A percentile compares a stretch with the other conserved stretches of the same genome.
Evolutionary conservation across 805 yeast genomes (phyloP).

Genomic region (Ogataea glucozyma): DNA sequence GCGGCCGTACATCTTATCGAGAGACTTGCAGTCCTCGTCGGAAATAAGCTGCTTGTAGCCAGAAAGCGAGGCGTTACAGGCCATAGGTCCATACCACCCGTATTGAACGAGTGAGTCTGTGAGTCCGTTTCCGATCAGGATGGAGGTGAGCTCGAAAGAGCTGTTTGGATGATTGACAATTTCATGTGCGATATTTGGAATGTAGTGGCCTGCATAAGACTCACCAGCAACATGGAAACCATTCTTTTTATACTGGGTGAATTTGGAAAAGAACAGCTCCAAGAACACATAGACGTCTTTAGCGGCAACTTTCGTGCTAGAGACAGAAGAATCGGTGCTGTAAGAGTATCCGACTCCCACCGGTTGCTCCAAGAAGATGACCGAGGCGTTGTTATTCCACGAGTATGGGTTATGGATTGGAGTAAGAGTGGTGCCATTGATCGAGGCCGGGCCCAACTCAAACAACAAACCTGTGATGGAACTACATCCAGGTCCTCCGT

Average conservation of each 20-base stretch:
- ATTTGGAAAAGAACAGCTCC: slow-evolving; percentile 75
- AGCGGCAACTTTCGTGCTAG: slow-evolving; percentile 79
- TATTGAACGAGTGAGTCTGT: slow-evolving; percentile 84
- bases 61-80: slow-evolving; percentile 76
- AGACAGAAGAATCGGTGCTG: slow-evolving; percentile 46
- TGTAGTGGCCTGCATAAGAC: slow-evolving; percentile 91
- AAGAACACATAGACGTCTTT: slow-evolving; percentile 78
- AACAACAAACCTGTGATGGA: slow-evolving; percentile 84
- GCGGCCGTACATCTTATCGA: slow-evolving; percentile 70
- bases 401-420: slow-evolving; percentile 74
- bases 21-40: slow-evolving; percentile 75
- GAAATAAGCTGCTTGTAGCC: slow-evolving; percentile 73
- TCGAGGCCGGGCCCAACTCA: slow-evolving; percentile 81
- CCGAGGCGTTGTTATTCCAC: slow-evolving; percentile 85
- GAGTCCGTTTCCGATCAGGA: slow-evolving; percentile 87
- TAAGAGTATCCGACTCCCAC: slow-evolving; percentile 81
- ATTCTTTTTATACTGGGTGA: slow-evolving; percentile 52
- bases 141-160: slow-evolving; percentile 66
- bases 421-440: slow-evolving; percentile 53
- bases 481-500: slow-evolving; percentile 96
- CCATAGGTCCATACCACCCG: slow-evolving; percentile 85
- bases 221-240: slow-evolving; percentile 91
- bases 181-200: slow-evolving; percentile 85
- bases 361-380: slow-evolving; percentile 86
- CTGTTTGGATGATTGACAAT: slow-evolving; percentile 62